phyloP scores from a whole-genome alignment of 176 grass and related monocot species.

The Eragrostis curvula region DNA sequence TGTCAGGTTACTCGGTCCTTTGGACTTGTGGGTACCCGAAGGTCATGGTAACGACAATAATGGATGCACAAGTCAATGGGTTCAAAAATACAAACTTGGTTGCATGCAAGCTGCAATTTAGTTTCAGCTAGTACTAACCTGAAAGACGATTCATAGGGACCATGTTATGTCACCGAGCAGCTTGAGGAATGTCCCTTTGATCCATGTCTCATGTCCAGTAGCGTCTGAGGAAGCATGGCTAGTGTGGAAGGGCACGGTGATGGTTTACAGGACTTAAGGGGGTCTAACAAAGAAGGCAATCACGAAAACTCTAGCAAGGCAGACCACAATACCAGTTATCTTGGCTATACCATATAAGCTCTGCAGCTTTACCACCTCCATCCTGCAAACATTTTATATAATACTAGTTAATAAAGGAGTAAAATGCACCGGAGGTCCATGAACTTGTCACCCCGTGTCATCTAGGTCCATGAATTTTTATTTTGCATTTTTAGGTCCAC shows the following conservation, averaged over 20 bases:
- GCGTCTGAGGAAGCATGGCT: not conserved
- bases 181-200: constrained; percentile 65
- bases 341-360: constrained; percentile 57
- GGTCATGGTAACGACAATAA: too few species aligned
- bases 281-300: constrained; percentile 63
- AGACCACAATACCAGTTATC: constrained; percentile 47
- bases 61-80: not conserved
- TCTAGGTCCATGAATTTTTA: too few species aligned
- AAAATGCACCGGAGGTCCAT: too few species aligned
- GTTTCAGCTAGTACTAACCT: not conserved
- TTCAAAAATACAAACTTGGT: not conserved
- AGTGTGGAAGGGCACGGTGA: constrained; percentile 27
- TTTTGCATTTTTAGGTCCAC: too few species aligned
- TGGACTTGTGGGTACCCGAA: too few species aligned
- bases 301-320: constrained; percentile 52
- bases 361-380: constrained; percentile 57
- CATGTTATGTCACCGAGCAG: constrained; percentile 49
- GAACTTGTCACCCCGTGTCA: too few species aligned
- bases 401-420: too few species aligned
- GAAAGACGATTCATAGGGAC: constrained; percentile 57
- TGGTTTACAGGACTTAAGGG: constrained; percentile 57
- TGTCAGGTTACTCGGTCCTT: too few species aligned
- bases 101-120: not conserved
- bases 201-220: constrained; percentile 33
- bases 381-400: constrained; percentile 34